Conservation (phyloP, 495 filamentous ascomycete genomes). For the Penicillium mononematosum region DNA sequence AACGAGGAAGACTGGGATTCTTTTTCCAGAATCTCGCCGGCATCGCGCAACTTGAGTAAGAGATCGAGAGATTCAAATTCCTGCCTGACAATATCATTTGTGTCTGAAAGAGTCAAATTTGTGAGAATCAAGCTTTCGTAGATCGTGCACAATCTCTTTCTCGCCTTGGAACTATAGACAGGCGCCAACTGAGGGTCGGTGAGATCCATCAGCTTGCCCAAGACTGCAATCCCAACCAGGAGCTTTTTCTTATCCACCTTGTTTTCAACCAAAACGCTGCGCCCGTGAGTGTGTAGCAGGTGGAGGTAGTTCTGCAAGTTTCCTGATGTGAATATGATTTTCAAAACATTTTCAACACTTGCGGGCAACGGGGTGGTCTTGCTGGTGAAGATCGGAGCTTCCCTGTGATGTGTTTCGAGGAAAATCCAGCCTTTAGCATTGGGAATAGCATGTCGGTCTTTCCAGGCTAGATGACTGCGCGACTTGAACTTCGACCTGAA, state of each 20-base stretch:
- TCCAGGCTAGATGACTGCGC: constrained; percentile 10
- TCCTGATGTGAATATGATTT: background rate
- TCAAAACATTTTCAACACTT: background rate
- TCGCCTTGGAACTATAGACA: background rate
- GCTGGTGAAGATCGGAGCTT: background rate
- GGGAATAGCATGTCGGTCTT: constrained; percentile 2
- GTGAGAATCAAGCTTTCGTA: background rate
- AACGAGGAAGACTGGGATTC: background rate
- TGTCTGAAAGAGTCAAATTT: too few species aligned
- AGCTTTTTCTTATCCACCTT: background rate
- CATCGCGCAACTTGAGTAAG: constrained; percentile 1
- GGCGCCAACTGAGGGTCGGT: background rate
- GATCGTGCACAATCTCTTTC: background rate
- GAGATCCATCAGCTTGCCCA: background rate
- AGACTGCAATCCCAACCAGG: background rate
- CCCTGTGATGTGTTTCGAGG: constrained; percentile 1
- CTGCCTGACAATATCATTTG: background rate
- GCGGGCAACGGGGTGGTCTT: background rate
- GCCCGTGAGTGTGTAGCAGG: background rate
- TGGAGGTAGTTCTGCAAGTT: background rate
- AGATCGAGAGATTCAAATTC: background rate
- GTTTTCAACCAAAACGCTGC: background rate
- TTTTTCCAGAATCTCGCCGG: background rate
- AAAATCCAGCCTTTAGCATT: background rate
- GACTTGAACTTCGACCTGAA: constrained; percentile 14